These are phyloP conservation scores for Cyclotella cryptica DNA, from an alignment of 108 stramenopile genomes.

Conservation along the genomic window DNA sequence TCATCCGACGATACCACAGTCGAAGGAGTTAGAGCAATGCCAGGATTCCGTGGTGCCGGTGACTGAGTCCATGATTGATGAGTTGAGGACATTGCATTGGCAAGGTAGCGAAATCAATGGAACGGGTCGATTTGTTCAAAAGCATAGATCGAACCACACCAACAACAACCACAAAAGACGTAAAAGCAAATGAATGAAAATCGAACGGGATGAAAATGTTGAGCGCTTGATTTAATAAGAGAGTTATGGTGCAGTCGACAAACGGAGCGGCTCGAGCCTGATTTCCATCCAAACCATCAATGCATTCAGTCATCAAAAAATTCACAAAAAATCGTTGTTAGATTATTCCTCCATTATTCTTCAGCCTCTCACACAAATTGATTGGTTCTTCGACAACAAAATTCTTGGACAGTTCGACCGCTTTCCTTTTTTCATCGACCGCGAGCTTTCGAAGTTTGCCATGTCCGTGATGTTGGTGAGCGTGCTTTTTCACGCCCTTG, in stretches of 20 bases:
- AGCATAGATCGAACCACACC: background rate
- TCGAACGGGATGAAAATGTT: background rate
- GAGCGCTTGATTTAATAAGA: too few species aligned
- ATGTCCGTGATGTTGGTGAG: too few species aligned
- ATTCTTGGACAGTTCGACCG: background rate
- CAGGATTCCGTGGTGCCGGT: conserved; percentile 18
- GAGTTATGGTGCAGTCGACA: too few species aligned
- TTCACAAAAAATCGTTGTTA: too few species aligned
- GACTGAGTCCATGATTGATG: conserved; percentile 16
- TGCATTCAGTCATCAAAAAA: too few species aligned
- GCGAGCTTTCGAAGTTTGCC: background rate
- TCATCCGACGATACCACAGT: conserved; percentile 18
- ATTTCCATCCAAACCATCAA: too few species aligned
- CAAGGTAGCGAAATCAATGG: background rate
- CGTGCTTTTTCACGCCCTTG: background rate
- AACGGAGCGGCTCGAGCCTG: too few species aligned
- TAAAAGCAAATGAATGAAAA: background rate
- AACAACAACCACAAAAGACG: background rate
- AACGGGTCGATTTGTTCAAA: too few species aligned
- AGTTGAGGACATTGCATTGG: conserved; percentile 14
- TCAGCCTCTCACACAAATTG: too few species aligned
- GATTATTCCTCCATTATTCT: too few species aligned
- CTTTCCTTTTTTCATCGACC: background rate
- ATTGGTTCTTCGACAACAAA: too few species aligned
- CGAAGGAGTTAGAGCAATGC: background rate